Percentiles rank a stretch among this genome's conserved stretches.
phyloP scores from a whole-genome alignment of 257 asterid species.

The Solanum neorickii region DNA sequence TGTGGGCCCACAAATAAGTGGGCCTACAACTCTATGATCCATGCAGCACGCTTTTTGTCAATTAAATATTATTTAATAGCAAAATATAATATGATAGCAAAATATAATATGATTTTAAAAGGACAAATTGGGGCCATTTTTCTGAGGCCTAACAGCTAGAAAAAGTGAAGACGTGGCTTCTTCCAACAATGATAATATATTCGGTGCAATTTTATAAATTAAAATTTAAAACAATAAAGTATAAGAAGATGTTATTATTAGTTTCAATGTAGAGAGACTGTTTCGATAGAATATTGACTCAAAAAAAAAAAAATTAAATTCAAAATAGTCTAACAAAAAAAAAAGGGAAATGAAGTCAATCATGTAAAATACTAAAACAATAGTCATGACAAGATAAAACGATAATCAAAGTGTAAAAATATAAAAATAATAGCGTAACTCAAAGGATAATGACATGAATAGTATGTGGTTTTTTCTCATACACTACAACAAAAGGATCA shows the following conservation, averaged over 20 bases:
- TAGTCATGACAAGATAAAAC: no score
- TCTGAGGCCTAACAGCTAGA: background rate
- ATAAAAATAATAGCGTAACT: no score
- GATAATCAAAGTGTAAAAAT: background rate
- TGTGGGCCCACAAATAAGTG: conserved; percentile 25
- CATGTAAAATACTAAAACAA: background rate
- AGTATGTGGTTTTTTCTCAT: conserved; percentile 28
- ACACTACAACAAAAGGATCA: no score
- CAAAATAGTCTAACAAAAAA: no score
- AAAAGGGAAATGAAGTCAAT: background rate
- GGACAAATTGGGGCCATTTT: conserved; percentile 12
- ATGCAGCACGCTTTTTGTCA: conserved; percentile 22
- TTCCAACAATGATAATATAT: no score
- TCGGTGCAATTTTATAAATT: no score
- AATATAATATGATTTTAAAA: background rate
- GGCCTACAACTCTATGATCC: background rate
- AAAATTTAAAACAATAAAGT: no score
- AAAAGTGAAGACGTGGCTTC: conserved; percentile 5
- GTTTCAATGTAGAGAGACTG: accelerated
- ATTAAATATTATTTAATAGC: background rate
- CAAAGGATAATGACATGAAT: background rate
- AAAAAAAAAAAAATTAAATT: no score
- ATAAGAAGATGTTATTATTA: no score
- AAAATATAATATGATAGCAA: background rate
- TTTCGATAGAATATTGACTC: accelerated